Percentiles rank a stretch among this genome's conserved stretches.
Evolutionary conservation across 169 alveolate genomes (phyloP).

Genomic region (Plasmodium malariae): DNA sequence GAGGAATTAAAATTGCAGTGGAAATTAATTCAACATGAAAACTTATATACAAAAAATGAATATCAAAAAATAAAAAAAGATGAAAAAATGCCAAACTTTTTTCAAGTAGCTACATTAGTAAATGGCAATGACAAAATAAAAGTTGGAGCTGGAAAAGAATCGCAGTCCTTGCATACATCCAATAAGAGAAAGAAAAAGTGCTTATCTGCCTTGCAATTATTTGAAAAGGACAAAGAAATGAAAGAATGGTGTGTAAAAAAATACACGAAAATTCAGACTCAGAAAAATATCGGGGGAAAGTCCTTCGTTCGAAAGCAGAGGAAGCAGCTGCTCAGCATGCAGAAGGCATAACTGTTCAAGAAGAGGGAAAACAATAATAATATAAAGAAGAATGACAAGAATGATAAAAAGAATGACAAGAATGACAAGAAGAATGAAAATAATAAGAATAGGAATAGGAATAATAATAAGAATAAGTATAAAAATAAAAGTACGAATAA

Average conservation of each 20-base stretch:
- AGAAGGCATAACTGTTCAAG: not conserved
- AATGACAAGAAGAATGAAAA: not conserved
- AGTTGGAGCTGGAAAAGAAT: constrained; percentile 75
- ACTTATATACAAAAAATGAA: constrained; percentile 38
- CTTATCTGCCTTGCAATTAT: constrained; percentile 46
- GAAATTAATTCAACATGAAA: constrained; percentile 69
- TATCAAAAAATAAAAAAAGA: constrained; percentile 72
- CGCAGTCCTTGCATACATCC: constrained; percentile 74
- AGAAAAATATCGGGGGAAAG: constrained; percentile 76
- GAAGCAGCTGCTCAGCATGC: constrained; percentile 20
- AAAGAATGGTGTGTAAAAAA: constrained; percentile 73
- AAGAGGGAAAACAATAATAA: not conserved
- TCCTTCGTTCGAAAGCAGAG: constrained; percentile 71
- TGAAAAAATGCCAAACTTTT: constrained; percentile 75
- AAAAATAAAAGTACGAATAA: no score
- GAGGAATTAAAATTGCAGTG: constrained; percentile 73
- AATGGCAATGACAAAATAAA: constrained; percentile 66
- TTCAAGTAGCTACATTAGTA: constrained; percentile 76
- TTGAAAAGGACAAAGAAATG: constrained; percentile 41
- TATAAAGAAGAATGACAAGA: not conserved
- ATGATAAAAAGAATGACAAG: not conserved
- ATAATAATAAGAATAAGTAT: no score
- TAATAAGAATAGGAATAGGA: no score
- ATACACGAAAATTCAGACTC: constrained; percentile 67
- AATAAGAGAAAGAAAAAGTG: constrained; percentile 55